Evolutionary conservation across 371 early-diverging fungal species (phyloP).

Genomic region (Rhizomucor miehei): DNA sequence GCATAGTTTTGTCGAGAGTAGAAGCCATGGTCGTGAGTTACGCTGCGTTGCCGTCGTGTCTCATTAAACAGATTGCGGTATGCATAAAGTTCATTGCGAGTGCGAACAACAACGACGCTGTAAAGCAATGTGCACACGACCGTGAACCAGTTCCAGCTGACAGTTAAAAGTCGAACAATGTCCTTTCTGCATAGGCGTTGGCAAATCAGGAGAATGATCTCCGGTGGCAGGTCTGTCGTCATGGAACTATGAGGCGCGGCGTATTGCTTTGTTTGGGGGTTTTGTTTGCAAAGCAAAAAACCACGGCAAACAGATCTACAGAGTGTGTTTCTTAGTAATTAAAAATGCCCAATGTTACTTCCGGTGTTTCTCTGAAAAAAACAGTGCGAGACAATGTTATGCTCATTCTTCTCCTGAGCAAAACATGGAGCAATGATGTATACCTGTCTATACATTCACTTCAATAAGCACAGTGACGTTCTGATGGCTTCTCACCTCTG

Average conservation of each 20-base stretch:
- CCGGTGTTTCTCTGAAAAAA: neutral
- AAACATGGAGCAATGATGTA: too few relatives aligned
- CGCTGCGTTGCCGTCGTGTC: slow-evolving; percentile 8
- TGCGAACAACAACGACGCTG: slow-evolving; percentile 1
- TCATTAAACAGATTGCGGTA: slow-evolving; percentile 15
- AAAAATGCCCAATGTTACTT: neutral
- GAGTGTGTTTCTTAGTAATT: neutral
- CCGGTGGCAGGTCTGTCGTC: slow-evolving; percentile 6
- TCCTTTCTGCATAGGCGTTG: slow-evolving; percentile 2
- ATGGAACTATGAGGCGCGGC: neutral
- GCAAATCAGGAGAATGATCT: slow-evolving; percentile 7
- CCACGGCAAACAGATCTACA: neutral
- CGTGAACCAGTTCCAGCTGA: slow-evolving; percentile 11
- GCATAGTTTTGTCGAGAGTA: slow-evolving; percentile 11
- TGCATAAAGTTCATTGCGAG: slow-evolving; percentile 2
- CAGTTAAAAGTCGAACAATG: slow-evolving; percentile 4
- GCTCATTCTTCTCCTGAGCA: neutral
- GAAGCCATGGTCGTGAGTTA: neutral
- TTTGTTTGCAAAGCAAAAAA: neutral
- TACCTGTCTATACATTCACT: too few relatives aligned
- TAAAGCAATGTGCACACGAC: slow-evolving; percentile 6
- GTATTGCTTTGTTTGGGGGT: neutral
- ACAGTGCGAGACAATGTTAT: neutral
- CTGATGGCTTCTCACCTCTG: too few relatives aligned
- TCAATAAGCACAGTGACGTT: too few relatives aligned